Percentiles rank a stretch among this genome's conserved stretches.
These are phyloP conservation scores for Leccinum holopus DNA, from an alignment of 1,284 basidiomycete genomes.

Conservation along the genomic window DNA sequence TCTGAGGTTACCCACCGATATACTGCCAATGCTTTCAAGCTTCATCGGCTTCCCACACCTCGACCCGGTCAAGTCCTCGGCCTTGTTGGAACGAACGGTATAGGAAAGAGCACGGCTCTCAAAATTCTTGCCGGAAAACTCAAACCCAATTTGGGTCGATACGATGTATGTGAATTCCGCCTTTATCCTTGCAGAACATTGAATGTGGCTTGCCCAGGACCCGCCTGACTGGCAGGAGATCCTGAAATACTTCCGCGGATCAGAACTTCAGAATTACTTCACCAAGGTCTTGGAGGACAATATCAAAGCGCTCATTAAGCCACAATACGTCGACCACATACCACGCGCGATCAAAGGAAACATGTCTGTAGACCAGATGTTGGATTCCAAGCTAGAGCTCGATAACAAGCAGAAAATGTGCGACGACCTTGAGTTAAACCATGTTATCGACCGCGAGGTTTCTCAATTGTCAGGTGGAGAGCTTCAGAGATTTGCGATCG, in stretches of 20 bases:
- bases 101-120: conserved; percentile 94
- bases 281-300: conserved; percentile 99
- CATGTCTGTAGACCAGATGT: conserved; percentile 85
- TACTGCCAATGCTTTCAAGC: conserved; percentile 96
- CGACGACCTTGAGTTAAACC: conserved; percentile 80
- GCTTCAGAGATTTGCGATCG: conserved; percentile 94
- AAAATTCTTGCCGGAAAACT: conserved; percentile 95
- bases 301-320: conserved; percentile 96
- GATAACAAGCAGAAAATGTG: conserved; percentile 84
- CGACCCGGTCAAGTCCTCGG: conserved; percentile 95
- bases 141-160: conserved; percentile 90
- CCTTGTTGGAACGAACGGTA: conserved; percentile 97
- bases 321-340: conserved; percentile 98
- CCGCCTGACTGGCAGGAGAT: conserved; percentile 99
- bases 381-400: conserved; percentile 82
- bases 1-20: conserved; percentile 96
- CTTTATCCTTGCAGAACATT: background rate
- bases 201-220: conserved; percentile 50
- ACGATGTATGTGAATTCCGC: conserved; percentile 62
- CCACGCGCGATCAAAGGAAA: conserved; percentile 91
- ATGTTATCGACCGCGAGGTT: conserved; percentile 83
- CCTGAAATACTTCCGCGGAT: conserved; percentile 95
- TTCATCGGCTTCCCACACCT: conserved; percentile 93
- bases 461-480: conserved; percentile 91
- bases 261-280: conserved; percentile 97